Evolutionary conservation across 1,284 basidiomycete genomes (phyloP).

Genomic region (Apiotrichum porosum): DNA sequence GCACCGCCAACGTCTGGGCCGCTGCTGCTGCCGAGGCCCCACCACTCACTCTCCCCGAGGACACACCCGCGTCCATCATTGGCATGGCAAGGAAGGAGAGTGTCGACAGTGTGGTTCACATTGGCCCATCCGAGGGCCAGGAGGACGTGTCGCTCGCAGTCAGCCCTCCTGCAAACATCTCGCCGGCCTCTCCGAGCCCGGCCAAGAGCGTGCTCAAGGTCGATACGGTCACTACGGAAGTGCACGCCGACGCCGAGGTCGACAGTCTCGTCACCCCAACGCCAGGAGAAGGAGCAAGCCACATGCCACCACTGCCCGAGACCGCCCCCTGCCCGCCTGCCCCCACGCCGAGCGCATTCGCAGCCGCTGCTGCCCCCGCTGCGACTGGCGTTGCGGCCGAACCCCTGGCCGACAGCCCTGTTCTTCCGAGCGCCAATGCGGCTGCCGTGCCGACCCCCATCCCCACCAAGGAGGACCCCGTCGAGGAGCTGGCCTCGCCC

Average conservation of each 20-base stretch:
- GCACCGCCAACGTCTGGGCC: conserved; percentile 3
- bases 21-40: not conserved
- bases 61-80: not conserved
- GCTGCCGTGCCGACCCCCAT: not conserved
- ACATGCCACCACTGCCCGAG: not conserved
- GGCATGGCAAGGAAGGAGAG: conserved; percentile 20
- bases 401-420: not conserved
- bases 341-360: not conserved
- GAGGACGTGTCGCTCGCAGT: not conserved
- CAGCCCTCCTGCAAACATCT: not conserved
- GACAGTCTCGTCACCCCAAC: not conserved
- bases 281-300: too few relatives aligned
- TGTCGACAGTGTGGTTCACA: conserved; percentile 13
- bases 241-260: not conserved
- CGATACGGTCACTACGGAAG: not conserved
- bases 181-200: not conserved
- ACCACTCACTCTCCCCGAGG: not conserved
- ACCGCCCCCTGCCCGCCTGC: not conserved
- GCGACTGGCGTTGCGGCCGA: not conserved
- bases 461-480: not conserved
- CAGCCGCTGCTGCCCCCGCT: not conserved
- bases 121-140: conserved; percentile 3
- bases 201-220: not conserved
- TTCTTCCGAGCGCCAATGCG: not conserved
- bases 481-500: not conserved